Evolutionary conservation across 2,329 filamentous ascomycete species (phyloP).

Genomic region (Teratosphaeria gauchensis): DNA sequence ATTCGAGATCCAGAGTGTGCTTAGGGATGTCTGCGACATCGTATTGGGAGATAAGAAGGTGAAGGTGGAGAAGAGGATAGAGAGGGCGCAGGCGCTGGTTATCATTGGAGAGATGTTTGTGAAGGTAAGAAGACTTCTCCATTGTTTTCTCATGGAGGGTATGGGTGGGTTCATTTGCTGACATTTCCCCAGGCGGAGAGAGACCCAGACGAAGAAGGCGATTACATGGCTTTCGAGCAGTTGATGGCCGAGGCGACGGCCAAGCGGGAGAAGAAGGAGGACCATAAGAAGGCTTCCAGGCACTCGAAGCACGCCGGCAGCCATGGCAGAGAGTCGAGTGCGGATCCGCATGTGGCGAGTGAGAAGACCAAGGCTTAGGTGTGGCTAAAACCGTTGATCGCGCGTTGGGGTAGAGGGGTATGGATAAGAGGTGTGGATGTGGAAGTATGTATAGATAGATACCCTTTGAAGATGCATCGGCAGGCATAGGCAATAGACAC

Average conservation of each 20-base stretch:
- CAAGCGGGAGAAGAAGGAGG: conserved; percentile 79
- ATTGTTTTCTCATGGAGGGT: background rate
- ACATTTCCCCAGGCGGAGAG: conserved; percentile 58
- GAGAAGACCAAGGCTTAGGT: too few relatives aligned
- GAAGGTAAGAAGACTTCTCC: conserved; percentile 52
- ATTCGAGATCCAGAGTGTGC: conserved; percentile 94
- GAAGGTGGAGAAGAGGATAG: conserved; percentile 71
- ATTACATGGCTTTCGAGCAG: conserved; percentile 98
- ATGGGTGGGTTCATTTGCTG: background rate
- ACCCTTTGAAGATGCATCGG: too few relatives aligned
- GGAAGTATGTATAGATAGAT: too few relatives aligned
- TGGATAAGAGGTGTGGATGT: too few relatives aligned
- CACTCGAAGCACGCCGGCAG: conserved; percentile 36
- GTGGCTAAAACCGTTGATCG: too few relatives aligned
- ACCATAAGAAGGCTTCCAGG: conserved; percentile 50
- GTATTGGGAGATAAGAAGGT: conserved; percentile 74
- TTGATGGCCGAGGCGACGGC: conserved; percentile 92
- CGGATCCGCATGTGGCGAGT: background rate
- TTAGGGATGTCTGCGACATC: conserved; percentile 87
- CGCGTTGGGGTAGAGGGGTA: too few relatives aligned
- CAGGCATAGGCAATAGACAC: too few relatives aligned
- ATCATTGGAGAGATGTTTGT: conserved; percentile 82
- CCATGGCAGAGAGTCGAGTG: background rate
- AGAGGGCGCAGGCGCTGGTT: conserved; percentile 81
- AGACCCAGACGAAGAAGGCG: conserved; percentile 90